Base-by-base conservation (phyloP, 163 green algal genomes). In the Chlorella variabilis region DNA sequence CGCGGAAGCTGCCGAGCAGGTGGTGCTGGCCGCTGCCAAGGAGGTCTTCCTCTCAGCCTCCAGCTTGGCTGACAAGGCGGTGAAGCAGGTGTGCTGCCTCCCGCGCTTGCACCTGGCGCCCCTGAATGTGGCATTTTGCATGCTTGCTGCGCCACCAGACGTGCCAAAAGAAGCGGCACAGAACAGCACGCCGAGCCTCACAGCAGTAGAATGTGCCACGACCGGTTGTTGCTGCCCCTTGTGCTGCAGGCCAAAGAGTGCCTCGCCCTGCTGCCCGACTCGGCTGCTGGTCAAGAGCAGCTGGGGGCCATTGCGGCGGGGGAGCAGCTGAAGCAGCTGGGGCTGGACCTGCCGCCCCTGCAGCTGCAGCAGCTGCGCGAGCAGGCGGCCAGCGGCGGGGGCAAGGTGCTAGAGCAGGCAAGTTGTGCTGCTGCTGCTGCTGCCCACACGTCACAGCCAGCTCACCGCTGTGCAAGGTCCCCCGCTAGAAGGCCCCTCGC, bases 21-120 rank as follows among this genome's bases (percentile, higher is more conserved):
- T 89, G 71, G 84, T 89, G 39, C 27, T 89, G 25, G 67, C 33
- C 17, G 71, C 70, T 21, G 85, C n/a, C 49, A 48, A 58, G n/a
- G 83, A 89, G 18, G 36, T 73, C 27, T 80, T 86, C 70, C 63
- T 83, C 0, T 83, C 68, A 18, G 77, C 77, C 31, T 77, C 77
- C 20, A 34, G 41, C 54, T 49, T 71, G 63, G 8, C 7, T 0
- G 69, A 83, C 68, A 67, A 27, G 33, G 77, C 77, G 3, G 77
- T 79, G 41, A 66, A 70, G 61, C 70, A 84, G 34, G 73, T 54
- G 31, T 54, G 45, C 45, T 54, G 45, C 45, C n/a, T n/a, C n/a
- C n/a, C n/a, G n/a, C n/a, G n/a, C n/a, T n/a, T n/a, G n/a, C n/a
- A n/a, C n/a, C n/a, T n/a, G n/a, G n/a, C n/a, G n/a, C n/a, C n/a